Evolutionary conservation across 495 filamentous ascomycete species (phyloP).

Genomic region (Penicillium tannophilum): DNA sequence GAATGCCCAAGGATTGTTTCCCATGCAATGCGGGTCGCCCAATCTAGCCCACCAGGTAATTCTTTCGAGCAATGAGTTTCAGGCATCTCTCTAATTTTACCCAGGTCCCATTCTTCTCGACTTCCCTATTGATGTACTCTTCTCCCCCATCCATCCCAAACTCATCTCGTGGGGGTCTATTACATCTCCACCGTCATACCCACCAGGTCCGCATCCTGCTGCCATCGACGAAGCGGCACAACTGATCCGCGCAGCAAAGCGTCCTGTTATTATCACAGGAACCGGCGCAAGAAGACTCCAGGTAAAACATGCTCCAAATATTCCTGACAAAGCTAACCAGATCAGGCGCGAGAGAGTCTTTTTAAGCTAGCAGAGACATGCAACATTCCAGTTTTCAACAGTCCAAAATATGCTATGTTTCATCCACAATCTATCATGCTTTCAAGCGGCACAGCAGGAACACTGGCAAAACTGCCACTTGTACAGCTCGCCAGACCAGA

Average conservation of each 20-base stretch:
- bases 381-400: conserved; percentile 29
- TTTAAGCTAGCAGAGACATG: conserved; percentile 20
- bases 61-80: not conserved
- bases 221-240: conserved; percentile 20
- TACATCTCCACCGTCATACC: conserved; percentile 22
- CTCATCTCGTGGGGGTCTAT: conserved; percentile 36
- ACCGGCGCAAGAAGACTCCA: conserved; percentile 20
- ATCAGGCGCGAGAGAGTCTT: conserved; percentile 18
- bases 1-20: conserved; percentile 30
- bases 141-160: conserved; percentile 26
- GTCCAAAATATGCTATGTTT: conserved; percentile 20
- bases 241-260: conserved; percentile 18
- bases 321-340: not conserved
- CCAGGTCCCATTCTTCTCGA: conserved; percentile 31
- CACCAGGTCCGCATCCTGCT: conserved; percentile 21
- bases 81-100: too few species aligned
- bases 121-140: conserved; percentile 34
- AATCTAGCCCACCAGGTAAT: conserved; percentile 31
- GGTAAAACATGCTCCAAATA: conserved; percentile 2
- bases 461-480: conserved; percentile 18
- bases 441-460: conserved; percentile 12
- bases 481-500: conserved; percentile 20
- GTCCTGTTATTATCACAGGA: conserved; percentile 29
- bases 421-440: conserved; percentile 14
- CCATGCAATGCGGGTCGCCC: conserved; percentile 30